Evolutionary conservation across 164 flowering plant species (phyloP), one percentile per base, ranked within the genome.

Genomic region (Stephania cephalantha): DNA sequence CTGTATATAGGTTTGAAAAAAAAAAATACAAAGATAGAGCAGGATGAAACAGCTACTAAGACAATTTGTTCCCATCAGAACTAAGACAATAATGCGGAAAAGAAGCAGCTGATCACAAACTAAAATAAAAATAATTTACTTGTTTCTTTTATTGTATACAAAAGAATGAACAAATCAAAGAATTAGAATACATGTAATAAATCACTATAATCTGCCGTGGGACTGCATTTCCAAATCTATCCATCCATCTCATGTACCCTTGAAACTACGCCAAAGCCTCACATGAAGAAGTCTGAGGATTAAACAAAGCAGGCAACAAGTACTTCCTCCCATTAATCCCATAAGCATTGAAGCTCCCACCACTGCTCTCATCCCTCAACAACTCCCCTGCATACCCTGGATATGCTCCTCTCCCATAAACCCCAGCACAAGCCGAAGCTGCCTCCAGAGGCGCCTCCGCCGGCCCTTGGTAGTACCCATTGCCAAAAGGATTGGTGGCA

Each of bases 341-440:
- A 48, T 71, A 5, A 6, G 73, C 73, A 20, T 71, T 71, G 35
- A 35, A 69, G 22, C 71, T 69, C 17, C 48, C 71, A 69, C 71
- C 71, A 42, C 20, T 69, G 46, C 20, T 69, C 18, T 44, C 18
- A 35, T 69, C 71, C 71, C 15, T 3, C 46, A 69, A 69, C 7
- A 87, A 75, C 69, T 70, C 77, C 22, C 97, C 97, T 46, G 97
- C 88, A 67, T 93, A 87, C 1, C 98, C 98, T 68, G 98, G 94
- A 44, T 88, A 91, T 7, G 94, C 82, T 13, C 95, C 97, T 42
- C 81, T 79, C 53, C 98, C 95, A 76, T 86, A 90, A 6, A 84
- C 61, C 1, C 98, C 95, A 15, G 91, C 84, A 71, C 98, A 93
- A 0, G 95, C 97, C 30, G 95, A 81, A 5, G 87, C 97, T 0